A percentile compares a stretch with the other conserved stretches of the same genome.
These are phyloP conservation scores for Oryza punctata DNA, from an alignment of 176 grass and related monocot genomes.

Conservation along the genomic window DNA sequence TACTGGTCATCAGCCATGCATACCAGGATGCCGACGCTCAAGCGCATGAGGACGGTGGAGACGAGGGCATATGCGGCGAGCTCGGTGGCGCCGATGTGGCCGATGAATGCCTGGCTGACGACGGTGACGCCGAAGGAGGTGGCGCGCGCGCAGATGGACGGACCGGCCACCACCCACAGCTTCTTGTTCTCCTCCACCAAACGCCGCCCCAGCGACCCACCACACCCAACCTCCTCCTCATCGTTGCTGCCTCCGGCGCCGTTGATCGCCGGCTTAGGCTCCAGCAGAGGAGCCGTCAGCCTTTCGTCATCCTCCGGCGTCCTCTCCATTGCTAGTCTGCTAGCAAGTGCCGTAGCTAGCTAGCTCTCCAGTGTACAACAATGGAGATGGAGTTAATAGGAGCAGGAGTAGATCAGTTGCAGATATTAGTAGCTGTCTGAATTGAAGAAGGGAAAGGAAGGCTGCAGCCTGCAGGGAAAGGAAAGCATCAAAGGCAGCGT, in stretches of 20 bases:
- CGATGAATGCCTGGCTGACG: conserved; percentile 93
- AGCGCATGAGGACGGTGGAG: conserved; percentile 80
- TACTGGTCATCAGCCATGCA: too few species aligned
- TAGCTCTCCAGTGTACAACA: too few species aligned
- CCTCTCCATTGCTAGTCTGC: too few species aligned
- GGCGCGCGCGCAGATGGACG: conserved; percentile 78
- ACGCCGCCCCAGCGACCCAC: conserved; percentile 7
- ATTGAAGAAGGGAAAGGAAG: too few species aligned
- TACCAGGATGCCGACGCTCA: conserved; percentile 66
- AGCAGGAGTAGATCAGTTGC: too few species aligned
- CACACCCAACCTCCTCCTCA: neutral
- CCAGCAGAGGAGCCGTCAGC: neutral
- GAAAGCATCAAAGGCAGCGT: too few species aligned
- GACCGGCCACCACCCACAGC: conserved; percentile 76
- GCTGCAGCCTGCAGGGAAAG: too few species aligned
- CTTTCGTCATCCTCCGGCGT: too few species aligned
- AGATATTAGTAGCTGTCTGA: too few species aligned
- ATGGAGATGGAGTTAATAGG: too few species aligned
- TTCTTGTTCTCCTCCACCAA: conserved; percentile 77
- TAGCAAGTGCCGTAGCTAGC: too few species aligned
- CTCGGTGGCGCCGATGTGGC: conserved; percentile 77
- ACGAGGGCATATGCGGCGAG: conserved; percentile 82
- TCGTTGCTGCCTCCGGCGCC: too few species aligned
- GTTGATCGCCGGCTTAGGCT: neutral
- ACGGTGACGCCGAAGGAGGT: conserved; percentile 82